Conservation (phyloP, 345 rosid species). For the Boechera retrofracta region DNA sequence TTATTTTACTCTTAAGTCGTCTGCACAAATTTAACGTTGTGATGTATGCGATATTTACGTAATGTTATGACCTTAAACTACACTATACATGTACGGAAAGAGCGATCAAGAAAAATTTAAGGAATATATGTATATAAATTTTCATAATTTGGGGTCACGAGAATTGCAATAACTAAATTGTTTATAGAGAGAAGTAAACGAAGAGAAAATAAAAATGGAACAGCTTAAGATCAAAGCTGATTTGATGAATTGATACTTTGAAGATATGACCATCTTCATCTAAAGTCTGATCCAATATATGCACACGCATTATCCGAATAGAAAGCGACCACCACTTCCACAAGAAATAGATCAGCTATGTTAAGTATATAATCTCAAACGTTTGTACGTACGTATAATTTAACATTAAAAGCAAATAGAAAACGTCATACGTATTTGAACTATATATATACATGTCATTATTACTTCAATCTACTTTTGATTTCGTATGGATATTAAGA, state of each 20-base stretch:
- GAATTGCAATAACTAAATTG: background rate
- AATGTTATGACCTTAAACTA: background rate
- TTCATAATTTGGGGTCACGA: background rate
- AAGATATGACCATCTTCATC: constrained; percentile 40
- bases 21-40: constrained; percentile 6
- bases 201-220: constrained; percentile 8
- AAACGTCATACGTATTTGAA: background rate
- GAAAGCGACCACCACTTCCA: constrained; percentile 45
- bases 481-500: background rate
- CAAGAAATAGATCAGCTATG: background rate
- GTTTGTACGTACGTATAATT: background rate
- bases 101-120: background rate
- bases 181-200: background rate
- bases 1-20: background rate
- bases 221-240: constrained; percentile 49
- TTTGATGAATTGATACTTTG: constrained; percentile 45
- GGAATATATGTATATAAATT: background rate
- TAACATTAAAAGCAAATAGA: background rate
- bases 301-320: constrained; percentile 38
- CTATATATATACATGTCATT: background rate
- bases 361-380: constrained; percentile 9
- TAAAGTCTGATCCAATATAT: constrained; percentile 35
- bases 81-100: background rate
- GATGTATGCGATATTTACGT: background rate
- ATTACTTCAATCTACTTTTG: background rate